phyloP scores from a whole-genome alignment of 768 basidiomycete genomes.

The Boletellus ananas region DNA sequence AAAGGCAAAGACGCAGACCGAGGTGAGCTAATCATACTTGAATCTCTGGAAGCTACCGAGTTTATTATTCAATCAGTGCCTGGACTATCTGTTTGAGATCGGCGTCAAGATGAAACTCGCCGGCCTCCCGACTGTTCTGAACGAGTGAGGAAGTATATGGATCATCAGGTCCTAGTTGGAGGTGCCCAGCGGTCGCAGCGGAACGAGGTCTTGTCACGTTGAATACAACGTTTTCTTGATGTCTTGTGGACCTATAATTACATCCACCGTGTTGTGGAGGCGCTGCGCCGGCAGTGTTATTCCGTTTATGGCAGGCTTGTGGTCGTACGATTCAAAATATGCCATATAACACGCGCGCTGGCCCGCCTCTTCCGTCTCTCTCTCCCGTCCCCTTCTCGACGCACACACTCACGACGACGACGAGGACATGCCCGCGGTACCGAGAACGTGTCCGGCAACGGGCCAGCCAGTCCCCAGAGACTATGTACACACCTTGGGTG shows the following conservation, averaged over 20 bases:
- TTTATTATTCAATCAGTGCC: conserved; percentile 47
- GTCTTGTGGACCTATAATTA: too few species aligned
- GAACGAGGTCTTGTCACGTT: too few species aligned
- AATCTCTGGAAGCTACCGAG: not conserved
- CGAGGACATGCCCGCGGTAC: conserved; percentile 21
- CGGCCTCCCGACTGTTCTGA: conserved; percentile 48
- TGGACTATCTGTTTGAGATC: conserved; percentile 89
- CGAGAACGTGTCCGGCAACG: conserved; percentile 16
- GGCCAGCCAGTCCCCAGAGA: conserved; percentile 11
- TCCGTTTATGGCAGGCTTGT: conserved; percentile 8
- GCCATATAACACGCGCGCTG: not conserved
- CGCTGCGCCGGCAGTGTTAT: not conserved
- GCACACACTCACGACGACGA: conserved; percentile 1
- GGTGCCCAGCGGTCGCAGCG: too few species aligned
- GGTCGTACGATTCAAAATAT: conserved; percentile 19
- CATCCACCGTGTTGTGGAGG: too few species aligned
- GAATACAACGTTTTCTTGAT: too few species aligned
- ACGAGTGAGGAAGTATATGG: conserved; percentile 6
- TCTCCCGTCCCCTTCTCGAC: not conserved
- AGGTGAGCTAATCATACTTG: conserved; percentile 41
- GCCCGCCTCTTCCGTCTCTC: not conserved
- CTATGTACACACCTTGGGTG: conserved; percentile 63
- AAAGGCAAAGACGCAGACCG: conserved; percentile 85
- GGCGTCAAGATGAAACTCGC: conserved; percentile 77
- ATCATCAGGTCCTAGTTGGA: too few species aligned